A percentile compares a stretch with the other conserved stretches of the same genome.
phyloP scores from a whole-genome alignment of 2,329 filamentous ascomycete species.

The Taxawa tesnikishii region DNA sequence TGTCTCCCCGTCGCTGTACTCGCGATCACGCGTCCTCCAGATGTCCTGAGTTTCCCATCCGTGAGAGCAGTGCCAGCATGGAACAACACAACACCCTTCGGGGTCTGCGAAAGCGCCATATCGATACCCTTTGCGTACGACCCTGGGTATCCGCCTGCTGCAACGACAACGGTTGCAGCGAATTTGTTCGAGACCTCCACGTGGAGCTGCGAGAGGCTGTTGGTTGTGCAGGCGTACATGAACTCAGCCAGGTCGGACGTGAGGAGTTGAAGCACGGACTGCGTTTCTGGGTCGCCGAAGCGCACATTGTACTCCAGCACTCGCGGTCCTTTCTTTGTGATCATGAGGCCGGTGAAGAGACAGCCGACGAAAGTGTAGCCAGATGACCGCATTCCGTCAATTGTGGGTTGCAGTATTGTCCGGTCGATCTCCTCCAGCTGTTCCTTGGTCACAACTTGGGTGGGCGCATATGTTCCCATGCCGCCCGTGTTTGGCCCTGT shows the following conservation, averaged over 20 bases:
- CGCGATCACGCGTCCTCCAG: slow-evolving; percentile 86
- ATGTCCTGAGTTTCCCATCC: slow-evolving; percentile 54
- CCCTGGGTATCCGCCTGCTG: slow-evolving; percentile 82
- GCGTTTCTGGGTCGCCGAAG: slow-evolving; percentile 85
- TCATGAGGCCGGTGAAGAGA: slow-evolving; percentile 87
- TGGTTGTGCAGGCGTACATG: slow-evolving; percentile 72
- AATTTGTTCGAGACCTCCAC: slow-evolving; percentile 37
- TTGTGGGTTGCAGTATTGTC: slow-evolving; percentile 77
- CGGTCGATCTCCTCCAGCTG: slow-evolving; percentile 68
- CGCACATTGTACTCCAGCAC: slow-evolving; percentile 88
- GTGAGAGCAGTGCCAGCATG: slow-evolving; percentile 74
- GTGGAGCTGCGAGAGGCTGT: slow-evolving; percentile 48
- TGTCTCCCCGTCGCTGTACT: slow-evolving; percentile 68
- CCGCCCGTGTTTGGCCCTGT: slow-evolving; percentile 88
- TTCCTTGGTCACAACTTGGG: slow-evolving; percentile 34
- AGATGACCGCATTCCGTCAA: slow-evolving; percentile 62
- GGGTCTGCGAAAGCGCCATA: slow-evolving; percentile 42
- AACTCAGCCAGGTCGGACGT: slow-evolving; percentile 79
- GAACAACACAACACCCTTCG: slow-evolving; percentile 52
- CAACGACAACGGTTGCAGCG: slow-evolving; percentile 86
- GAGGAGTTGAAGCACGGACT: slow-evolving; percentile 71
- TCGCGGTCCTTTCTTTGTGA: slow-evolving; percentile 68
- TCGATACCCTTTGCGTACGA: slow-evolving; percentile 67
- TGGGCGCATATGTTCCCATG: slow-evolving; percentile 94
- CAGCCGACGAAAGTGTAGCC: slow-evolving; percentile 57